These are phyloP conservation scores for Rhizopogon sp. DNA, from an alignment of 768 basidiomycete species.

Conservation along the genomic window DNA sequence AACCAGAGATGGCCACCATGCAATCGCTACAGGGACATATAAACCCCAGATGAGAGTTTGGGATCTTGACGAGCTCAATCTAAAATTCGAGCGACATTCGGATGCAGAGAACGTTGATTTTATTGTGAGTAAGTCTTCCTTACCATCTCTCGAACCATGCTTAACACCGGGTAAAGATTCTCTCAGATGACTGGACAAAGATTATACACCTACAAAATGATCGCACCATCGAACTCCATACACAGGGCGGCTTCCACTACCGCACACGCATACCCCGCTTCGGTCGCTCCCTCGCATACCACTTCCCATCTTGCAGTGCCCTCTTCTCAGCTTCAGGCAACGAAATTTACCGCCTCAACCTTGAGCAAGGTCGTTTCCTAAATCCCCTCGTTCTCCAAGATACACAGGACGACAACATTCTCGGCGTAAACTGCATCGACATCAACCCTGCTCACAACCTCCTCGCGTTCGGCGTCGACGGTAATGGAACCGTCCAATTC, in stretches of 20 bases:
- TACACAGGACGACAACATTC: conserved; percentile 48
- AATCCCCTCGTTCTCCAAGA: conserved; percentile 63
- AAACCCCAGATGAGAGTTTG: conserved; percentile 97
- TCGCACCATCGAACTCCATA: conserved; percentile 91
- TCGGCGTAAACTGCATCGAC: conserved; percentile 88
- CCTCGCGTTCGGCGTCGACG: conserved; percentile 85
- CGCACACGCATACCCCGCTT: conserved; percentile 92
- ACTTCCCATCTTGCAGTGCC: conserved; percentile 90
- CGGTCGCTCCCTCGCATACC: conserved; percentile 89
- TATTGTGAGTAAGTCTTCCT: conserved; percentile 67
- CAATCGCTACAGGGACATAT: conserved; percentile 92
- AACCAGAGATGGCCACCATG: conserved; percentile 89
- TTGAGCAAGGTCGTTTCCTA: conserved; percentile 93
- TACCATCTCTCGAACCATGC: conserved; percentile 2
- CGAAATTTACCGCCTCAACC: conserved; percentile 90
- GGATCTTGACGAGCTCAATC: conserved; percentile 87
- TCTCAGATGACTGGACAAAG: conserved; percentile 99
- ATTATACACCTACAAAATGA: conserved; percentile 95
- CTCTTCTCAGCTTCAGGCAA: conserved; percentile 79
- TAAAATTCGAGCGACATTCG: conserved; percentile 94
- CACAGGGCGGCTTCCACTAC: conserved; percentile 90
- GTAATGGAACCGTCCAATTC: conserved; percentile 83
- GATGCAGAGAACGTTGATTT: conserved; percentile 99
- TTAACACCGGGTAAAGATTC: conserved; percentile 46
- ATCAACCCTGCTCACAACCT: conserved; percentile 92